These are phyloP conservation scores for Skeletonema potamos DNA, from an alignment of 108 stramenopile genomes.

Conservation along the genomic window DNA sequence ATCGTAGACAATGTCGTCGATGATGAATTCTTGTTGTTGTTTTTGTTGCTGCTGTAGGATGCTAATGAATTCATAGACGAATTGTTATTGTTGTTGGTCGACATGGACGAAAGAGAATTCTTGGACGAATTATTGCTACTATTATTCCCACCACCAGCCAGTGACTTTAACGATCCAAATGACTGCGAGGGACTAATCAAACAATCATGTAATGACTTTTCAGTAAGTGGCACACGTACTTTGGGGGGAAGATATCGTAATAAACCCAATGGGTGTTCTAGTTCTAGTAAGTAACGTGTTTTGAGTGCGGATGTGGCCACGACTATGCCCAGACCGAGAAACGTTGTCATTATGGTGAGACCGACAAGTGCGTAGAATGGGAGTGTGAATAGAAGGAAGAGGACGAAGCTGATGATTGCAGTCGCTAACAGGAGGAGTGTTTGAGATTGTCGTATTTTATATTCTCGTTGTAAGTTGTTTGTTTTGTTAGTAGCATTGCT, in stretches of 20 bases:
- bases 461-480: conserved; percentile 3
- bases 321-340: neutral
- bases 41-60: neutral
- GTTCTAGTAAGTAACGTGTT: conserved; percentile 5
- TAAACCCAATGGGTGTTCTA: conserved; percentile 23
- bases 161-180: conserved; percentile 1
- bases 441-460: conserved; percentile 5
- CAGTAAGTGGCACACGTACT: neutral
- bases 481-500: neutral
- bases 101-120: neutral
- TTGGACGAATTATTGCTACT: conserved; percentile 6
- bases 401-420: conserved; percentile 3
- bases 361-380: conserved; percentile 22
- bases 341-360: conserved; percentile 10
- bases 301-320: conserved; percentile 6
- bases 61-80: conserved; percentile 1
- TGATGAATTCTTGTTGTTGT: neutral
- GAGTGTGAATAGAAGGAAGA: conserved; percentile 18
- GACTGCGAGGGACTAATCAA: conserved; percentile 10
- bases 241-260: neutral
- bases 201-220: conserved; percentile 13
- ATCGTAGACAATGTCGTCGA: neutral
- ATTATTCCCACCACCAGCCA: neutral
- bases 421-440: conserved; percentile 7
- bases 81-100: neutral